phyloP scores from a whole-genome alignment of 345 rosid species.

The Salix udensis region DNA sequence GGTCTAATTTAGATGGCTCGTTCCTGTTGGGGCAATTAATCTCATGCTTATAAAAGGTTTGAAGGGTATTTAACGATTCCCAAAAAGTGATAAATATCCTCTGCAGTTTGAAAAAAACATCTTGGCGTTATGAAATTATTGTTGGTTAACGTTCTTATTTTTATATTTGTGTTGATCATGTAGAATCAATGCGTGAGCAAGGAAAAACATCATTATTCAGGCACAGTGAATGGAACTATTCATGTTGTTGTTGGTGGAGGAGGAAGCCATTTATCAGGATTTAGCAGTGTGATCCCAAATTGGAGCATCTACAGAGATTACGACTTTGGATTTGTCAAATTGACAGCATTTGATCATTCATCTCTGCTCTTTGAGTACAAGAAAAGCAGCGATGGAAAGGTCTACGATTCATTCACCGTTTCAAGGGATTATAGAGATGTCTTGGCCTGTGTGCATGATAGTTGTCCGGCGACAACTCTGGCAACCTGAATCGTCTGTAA shows the following conservation, averaged over 20 bases:
- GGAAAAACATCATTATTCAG: constrained; percentile 58
- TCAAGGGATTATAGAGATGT: constrained; percentile 82
- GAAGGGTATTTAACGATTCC: too few species aligned
- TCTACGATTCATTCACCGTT: constrained; percentile 76
- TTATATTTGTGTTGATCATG: constrained; percentile 17
- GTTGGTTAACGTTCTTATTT: neutral
- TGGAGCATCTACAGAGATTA: constrained; percentile 80
- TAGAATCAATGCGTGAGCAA: constrained; percentile 64
- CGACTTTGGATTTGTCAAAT: constrained; percentile 75
- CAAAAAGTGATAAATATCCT: too few species aligned
- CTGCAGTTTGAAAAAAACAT: too few species aligned
- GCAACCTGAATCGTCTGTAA: constrained; percentile 39
- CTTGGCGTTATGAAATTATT: too few species aligned
- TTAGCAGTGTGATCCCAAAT: constrained; percentile 41
- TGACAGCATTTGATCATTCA: constrained; percentile 73
- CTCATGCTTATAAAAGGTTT: too few species aligned
- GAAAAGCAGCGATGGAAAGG: constrained; percentile 70
- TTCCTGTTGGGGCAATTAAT: too few species aligned
- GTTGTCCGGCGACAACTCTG: constrained; percentile 61
- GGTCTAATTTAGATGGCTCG: too few species aligned
- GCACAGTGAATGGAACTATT: constrained; percentile 66
- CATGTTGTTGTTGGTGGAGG: constrained; percentile 89
- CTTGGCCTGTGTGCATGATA: constrained; percentile 68
- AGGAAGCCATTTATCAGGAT: constrained; percentile 64
- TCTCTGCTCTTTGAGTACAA: constrained; percentile 82